These are phyloP conservation scores for Apium graveolens DNA, from an alignment of 129 eudicot species.

Conservation along the genomic window DNA sequence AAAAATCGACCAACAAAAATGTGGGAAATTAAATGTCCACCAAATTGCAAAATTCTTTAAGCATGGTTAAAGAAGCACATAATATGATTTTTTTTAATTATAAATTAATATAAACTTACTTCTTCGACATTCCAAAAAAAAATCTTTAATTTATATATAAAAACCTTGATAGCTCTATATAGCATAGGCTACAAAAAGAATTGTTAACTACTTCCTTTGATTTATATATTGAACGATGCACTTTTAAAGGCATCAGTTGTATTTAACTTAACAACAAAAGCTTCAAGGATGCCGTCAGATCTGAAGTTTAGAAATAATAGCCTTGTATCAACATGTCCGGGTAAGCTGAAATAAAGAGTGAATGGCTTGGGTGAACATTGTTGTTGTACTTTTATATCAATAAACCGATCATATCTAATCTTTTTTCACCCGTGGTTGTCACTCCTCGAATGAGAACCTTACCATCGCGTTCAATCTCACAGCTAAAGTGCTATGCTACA, in stretches of 20 bases:
- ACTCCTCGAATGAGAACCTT: constrained; percentile 54
- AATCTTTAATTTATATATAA: too few species aligned
- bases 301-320: constrained; percentile 58
- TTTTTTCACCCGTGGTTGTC: constrained; percentile 62
- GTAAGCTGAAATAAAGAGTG: constrained; percentile 53
- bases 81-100: too few species aligned
- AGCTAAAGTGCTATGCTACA: constrained; percentile 60
- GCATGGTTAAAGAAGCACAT: too few species aligned
- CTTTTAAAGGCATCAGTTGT: not conserved
- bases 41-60: too few species aligned
- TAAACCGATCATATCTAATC: constrained; percentile 50
- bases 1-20: too few species aligned
- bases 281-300: constrained; percentile 86
- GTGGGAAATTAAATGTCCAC: too few species aligned
- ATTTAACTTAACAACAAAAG: constrained; percentile 46
- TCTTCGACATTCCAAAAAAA: too few species aligned
- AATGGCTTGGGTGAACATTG: constrained; percentile 76
- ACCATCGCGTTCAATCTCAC: constrained; percentile 69
- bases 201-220: not conserved
- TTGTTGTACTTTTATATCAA: constrained; percentile 63
- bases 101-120: too few species aligned
- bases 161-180: not conserved
- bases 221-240: not conserved
- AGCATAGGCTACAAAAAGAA: not conserved
- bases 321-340: constrained; percentile 89